Percentiles rank a stretch among this genome's conserved stretches.
Conservation (phyloP, 202 grass and related monocot genomes). For the Alloteropsis angusta region DNA sequence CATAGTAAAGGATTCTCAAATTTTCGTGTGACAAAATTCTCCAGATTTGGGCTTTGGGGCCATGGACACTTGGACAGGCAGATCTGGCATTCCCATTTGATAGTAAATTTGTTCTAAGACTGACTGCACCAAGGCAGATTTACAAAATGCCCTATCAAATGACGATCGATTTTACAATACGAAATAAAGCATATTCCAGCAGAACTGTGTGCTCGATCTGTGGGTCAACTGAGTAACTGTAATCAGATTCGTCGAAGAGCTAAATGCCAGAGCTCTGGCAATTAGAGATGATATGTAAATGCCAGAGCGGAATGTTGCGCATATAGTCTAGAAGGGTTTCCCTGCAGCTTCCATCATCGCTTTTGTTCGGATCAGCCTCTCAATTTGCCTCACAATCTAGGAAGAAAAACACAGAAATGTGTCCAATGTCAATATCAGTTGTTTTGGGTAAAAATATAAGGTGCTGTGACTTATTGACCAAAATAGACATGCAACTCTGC, state of each 20-base stretch:
- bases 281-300: neutral
- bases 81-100: neutral
- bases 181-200: neutral
- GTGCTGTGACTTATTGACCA: neutral
- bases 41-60: neutral
- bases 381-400: constrained; percentile 63
- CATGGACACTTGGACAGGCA: neutral
- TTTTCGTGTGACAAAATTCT: neutral
- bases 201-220: neutral
- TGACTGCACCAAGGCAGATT: neutral
- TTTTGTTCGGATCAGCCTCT: constrained; percentile 56
- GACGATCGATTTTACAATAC: neutral
- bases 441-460: neutral
- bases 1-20: neutral
- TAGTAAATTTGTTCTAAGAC: neutral
- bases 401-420: neutral
- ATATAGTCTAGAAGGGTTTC: constrained; percentile 45
- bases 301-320: neutral
- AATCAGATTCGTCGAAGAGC: neutral
- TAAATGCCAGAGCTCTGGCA: neutral
- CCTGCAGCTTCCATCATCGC: constrained; percentile 85
- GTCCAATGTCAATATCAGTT: neutral
- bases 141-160: neutral
- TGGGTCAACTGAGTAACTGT: neutral
- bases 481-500: neutral